Conservation (phyloP, 108 stramenopile genomes). For the Schizochytrium sp. region DNA sequence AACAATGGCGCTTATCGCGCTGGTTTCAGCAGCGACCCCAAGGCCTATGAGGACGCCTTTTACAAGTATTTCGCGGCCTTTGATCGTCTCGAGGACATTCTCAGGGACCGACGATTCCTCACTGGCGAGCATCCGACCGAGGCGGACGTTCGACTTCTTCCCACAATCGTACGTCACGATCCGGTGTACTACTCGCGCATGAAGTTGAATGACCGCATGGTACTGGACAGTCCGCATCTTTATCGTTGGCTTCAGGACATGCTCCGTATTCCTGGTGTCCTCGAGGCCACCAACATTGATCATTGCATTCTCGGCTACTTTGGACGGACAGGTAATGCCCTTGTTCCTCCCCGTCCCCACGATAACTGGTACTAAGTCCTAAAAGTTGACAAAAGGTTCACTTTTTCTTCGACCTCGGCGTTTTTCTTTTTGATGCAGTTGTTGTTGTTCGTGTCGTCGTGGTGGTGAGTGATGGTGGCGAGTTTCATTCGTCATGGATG, state of each 20-base stretch:
- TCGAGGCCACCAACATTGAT: slow-evolving; percentile 32
- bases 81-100: slow-evolving; percentile 30
- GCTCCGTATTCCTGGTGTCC: slow-evolving; percentile 33
- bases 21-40: slow-evolving; percentile 41
- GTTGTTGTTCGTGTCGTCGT: too few relatives aligned
- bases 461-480: too few relatives aligned
- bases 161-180: slow-evolving; percentile 10
- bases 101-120: slow-evolving; percentile 30
- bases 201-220: not conserved
- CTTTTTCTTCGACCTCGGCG: too few relatives aligned
- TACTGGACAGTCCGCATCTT: not conserved
- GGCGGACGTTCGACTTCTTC: slow-evolving; percentile 30
- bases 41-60: slow-evolving; percentile 28
- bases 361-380: slow-evolving; percentile 34
- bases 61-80: slow-evolving; percentile 32
- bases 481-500: too few relatives aligned
- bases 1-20: slow-evolving; percentile 55
- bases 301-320: slow-evolving; percentile 52
- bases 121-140: slow-evolving; percentile 39
- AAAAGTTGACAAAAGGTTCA: too few relatives aligned
- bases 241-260: slow-evolving; percentile 33
- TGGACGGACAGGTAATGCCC: slow-evolving; percentile 44
- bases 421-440: too few relatives aligned
- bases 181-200: not conserved
- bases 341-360: slow-evolving; percentile 35